Base-by-base conservation (phyloP, 1,284 basidiomycete species). In the Trichosporon sp. region DNA sequence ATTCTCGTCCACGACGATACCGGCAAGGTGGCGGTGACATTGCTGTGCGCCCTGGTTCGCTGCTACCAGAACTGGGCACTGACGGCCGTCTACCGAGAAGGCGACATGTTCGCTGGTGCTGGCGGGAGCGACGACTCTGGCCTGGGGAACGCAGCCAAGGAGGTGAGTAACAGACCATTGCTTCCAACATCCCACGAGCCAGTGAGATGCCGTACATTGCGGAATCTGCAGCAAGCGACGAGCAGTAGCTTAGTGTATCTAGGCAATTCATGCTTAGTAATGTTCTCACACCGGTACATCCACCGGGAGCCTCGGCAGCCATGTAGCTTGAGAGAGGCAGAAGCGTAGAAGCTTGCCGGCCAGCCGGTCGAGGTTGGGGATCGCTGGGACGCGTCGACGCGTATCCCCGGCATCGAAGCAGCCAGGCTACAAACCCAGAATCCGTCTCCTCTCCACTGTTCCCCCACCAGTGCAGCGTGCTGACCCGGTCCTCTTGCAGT, bases 91-190 rank as follows among this genome's bases (percentile, higher is more conserved):
- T 79, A 70, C 65, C 74, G 74, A 1, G 77, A 79, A 62, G 75
- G 74, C 0, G 77, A 79, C 65, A 74, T 78, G 71, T 80, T 79
- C 62, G 75, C 78, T n/a, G 77, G 77, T 27, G 76, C 78, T 6
- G 76, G 77, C 8, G 77, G 77, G 1, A 70, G 75, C 19, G 77
- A 80, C 64, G 77, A 77, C 13, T 73, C 72, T 6, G 77, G 77
- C 1, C 68, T 78, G 3, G 77, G 77, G 8, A 70, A 76, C 34
- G 72, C 74, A 4, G 76, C 75, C 0, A 65, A 74, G 60, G 76
- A 77, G 66, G 74, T 75, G 62, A 65, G 73, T 72, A 9, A 11
- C 46, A 29, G 49, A 76, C 5, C 11, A n/a, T 16, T 11, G 8
- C 37, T 14, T 44, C 37, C 21, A 19, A 74, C 75, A 73, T 49